Conservation (phyloP, 2,329 filamentous ascomycete genomes). For the Chalara sp. region DNA sequence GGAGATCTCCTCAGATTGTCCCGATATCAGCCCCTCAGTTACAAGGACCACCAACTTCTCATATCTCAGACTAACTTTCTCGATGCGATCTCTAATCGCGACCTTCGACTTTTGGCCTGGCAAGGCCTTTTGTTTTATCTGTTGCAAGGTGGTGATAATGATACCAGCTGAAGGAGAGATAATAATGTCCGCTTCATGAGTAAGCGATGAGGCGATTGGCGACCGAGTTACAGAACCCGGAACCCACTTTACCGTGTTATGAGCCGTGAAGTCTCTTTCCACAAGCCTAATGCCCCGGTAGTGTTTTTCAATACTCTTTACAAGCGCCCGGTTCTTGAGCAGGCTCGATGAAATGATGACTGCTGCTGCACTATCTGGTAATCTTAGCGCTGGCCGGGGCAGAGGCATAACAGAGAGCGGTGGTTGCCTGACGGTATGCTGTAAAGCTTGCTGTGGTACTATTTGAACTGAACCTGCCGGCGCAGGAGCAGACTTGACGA, state of each 20-base stretch:
- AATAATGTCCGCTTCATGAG: conserved; percentile 64
- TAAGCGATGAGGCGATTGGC: conserved; percentile 32
- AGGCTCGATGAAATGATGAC: conserved; percentile 47
- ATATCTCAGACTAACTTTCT: conserved; percentile 50
- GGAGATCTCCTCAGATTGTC: conserved; percentile 36
- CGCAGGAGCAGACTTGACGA: conserved; percentile 5
- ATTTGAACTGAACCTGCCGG: neutral
- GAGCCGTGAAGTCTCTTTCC: conserved; percentile 50
- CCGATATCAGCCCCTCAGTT: conserved; percentile 35
- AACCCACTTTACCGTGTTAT: conserved; percentile 30
- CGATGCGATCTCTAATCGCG: conserved; percentile 49
- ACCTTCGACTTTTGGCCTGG: conserved; percentile 48
- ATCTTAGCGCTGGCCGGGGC: conserved; percentile 12
- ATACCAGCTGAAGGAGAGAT: conserved; percentile 64
- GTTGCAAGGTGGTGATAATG: conserved; percentile 63
- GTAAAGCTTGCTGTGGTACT: neutral
- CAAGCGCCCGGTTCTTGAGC: conserved; percentile 36
- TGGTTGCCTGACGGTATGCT: neutral
- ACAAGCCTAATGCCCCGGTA: conserved; percentile 46
- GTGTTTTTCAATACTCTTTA: conserved; percentile 41
- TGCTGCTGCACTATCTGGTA: conserved; percentile 22
- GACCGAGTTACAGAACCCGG: conserved; percentile 28
- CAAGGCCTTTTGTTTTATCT: conserved; percentile 63
- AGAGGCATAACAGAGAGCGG: conserved; percentile 4
- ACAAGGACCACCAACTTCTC: conserved; percentile 63